phyloP scores from a whole-genome alignment of 148 eudicot genomes.

The Gaultheria prostrata region DNA sequence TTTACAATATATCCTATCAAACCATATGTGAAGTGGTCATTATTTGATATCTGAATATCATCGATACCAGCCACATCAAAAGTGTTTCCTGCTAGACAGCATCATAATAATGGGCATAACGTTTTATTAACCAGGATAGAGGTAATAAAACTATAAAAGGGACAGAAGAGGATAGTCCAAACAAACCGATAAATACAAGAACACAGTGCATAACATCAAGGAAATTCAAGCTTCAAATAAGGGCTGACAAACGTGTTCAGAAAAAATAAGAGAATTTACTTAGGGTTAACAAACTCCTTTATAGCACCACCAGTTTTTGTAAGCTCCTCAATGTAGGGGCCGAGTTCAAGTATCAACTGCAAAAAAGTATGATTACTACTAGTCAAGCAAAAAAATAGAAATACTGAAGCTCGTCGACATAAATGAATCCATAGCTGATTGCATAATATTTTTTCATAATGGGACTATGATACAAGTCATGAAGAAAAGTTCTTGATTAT shows the following conservation, averaged over 20 bases:
- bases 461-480: background rate
- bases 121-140: slow-evolving; percentile 2
- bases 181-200: background rate
- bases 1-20: background rate
- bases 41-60: background rate
- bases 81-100: slow-evolving; percentile 2
- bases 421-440: background rate
- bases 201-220: background rate
- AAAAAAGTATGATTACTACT: slow-evolving; percentile 13
- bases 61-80: background rate
- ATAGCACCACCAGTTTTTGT: slow-evolving; percentile 87
- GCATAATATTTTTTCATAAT: background rate
- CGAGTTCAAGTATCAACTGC: slow-evolving; percentile 91
- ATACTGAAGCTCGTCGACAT: background rate
- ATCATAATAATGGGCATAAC: background rate
- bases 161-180: background rate
- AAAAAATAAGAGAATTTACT: slow-evolving; percentile 43
- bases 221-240: background rate
- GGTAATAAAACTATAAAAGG: background rate
- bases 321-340: slow-evolving; percentile 86
- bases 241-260: background rate
- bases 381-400: background rate
- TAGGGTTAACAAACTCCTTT: slow-evolving; percentile 96
- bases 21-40: background rate
- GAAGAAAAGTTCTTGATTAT: background rate